Conservation (phyloP, 176 grass and related monocot species). For the Bothriochloa decipiens region DNA sequence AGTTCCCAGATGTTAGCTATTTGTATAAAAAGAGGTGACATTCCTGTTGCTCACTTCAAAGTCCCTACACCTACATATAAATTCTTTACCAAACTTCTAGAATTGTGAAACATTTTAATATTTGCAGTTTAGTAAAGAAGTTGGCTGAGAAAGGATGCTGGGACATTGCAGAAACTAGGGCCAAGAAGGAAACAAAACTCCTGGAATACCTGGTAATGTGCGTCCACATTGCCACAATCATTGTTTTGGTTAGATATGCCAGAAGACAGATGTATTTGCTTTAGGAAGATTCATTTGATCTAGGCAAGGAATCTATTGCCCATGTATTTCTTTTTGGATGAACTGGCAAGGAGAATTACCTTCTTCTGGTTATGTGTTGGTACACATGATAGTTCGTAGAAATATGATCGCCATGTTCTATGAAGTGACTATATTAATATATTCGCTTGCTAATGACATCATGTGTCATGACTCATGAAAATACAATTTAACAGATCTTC, state of each 20-base stretch:
- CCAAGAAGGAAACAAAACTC: slow-evolving; percentile 78
- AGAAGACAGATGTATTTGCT: neutral
- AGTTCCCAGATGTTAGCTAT: slow-evolving; percentile 84
- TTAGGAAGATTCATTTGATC: slow-evolving; percentile 18
- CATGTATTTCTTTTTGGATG: slow-evolving; percentile 7
- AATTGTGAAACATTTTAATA: slow-evolving; percentile 17
- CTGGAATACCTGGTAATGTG: slow-evolving; percentile 83
- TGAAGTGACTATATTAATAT: neutral
- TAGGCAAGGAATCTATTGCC: slow-evolving; percentile 26
- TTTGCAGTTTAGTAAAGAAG: slow-evolving; percentile 81
- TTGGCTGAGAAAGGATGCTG: slow-evolving; percentile 95
- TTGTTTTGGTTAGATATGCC: slow-evolving; percentile 8
- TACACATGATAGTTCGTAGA: neutral
- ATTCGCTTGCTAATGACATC: neutral
- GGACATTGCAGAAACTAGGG: slow-evolving; percentile 85
- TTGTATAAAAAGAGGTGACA: slow-evolving; percentile 92
- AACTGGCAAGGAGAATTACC: neutral
- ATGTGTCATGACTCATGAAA: neutral
- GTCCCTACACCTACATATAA: slow-evolving; percentile 8
- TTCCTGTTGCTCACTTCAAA: slow-evolving; percentile 26
- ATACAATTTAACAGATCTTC: slow-evolving; percentile 8
- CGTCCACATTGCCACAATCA: slow-evolving; percentile 15
- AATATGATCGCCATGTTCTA: neutral
- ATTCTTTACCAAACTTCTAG: slow-evolving; percentile 15
- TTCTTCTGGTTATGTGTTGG: slow-evolving; percentile 4